Base-by-base conservation (phyloP, 2,329 filamentous ascomycete species). In the Capronia coronata region DNA sequence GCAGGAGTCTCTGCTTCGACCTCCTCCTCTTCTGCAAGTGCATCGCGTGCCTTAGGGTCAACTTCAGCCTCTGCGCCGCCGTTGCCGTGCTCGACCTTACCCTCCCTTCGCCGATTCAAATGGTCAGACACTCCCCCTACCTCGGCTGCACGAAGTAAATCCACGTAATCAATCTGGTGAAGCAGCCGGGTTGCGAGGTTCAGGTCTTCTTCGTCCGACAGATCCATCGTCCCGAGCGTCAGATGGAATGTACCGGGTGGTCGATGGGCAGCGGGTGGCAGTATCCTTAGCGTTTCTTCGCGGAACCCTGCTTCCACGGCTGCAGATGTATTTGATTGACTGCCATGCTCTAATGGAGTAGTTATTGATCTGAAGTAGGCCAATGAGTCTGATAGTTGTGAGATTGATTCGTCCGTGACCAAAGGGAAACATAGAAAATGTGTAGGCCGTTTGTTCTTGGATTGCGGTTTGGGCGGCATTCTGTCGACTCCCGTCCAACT, bases 191-290 rank as follows among this genome's bases (percentile, higher is more conserved):
- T 57, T 0, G 77, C 80, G 23, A 68, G 65, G 0, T 73, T 60
- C 2, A 83, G 55, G 1, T 68, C 65, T 39, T 76, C 72, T 2
- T 72, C 67, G 2, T 70, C 73, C 2, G 73, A 67, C 8, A 95
- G 75, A 56, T 78, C 84, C 85, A 96, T 90, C 1, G 94, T 86
- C 0, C 89, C 90, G 0, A 96, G 74, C 0, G 90, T 96, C 2
- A 94, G 71, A 67, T 97, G 91, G 41, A 96, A 68, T 1, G 88
- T 89, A 0, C 87, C 86, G 0, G 87, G 68, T 0, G 88, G 88
- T 22, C 89, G 75, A 43, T 95, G 71, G 1, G 88, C 87, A 47
- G 76, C 76, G 25, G 72, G 64, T 0, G 86, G 84, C 8, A 91
- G 69, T 4, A 72, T 71, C 11, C 55, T 46, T 4, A 60, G 38